phyloP scores from a whole-genome alignment of 805 yeast species.

The Yarrowia phangngaensis region DNA sequence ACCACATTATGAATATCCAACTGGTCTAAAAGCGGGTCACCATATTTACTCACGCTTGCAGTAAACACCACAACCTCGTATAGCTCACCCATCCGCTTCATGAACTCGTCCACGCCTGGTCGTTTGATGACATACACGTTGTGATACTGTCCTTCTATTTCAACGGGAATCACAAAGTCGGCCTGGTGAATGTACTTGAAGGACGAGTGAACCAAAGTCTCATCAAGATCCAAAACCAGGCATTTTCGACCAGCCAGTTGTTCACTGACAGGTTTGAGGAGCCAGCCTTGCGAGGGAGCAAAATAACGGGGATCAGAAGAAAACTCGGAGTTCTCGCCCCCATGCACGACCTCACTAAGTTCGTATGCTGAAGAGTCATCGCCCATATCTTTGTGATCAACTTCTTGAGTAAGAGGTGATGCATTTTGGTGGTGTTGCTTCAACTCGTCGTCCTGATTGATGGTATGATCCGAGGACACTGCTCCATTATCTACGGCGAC shows the following conservation, averaged over 20 bases:
- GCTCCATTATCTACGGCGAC: not conserved
- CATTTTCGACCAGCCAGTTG: constrained; percentile 68
- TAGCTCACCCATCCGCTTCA: constrained; percentile 73
- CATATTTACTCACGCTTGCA: constrained; percentile 91
- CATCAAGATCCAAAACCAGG: constrained; percentile 87
- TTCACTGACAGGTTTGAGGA: constrained; percentile 51
- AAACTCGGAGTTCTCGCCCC: constrained; percentile 1
- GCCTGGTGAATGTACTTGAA: constrained; percentile 89
- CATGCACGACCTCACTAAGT: constrained; percentile 14
- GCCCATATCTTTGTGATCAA: constrained; percentile 6
- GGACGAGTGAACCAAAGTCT: constrained; percentile 92
- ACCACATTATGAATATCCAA: constrained; percentile 70
- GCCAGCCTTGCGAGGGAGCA: constrained; percentile 27
- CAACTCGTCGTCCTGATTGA: constrained; percentile 7
- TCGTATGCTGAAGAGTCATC: constrained; percentile 22
- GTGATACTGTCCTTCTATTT: constrained; percentile 86
- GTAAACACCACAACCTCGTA: constrained; percentile 96
- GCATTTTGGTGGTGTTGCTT: not conserved
- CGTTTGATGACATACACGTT: constrained; percentile 94
- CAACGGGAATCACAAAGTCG: constrained; percentile 96
- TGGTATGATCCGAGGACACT: not conserved
- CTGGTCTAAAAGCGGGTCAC: constrained; percentile 89
- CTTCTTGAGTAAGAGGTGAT: constrained; percentile 4
- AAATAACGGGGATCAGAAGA: constrained; percentile 20
- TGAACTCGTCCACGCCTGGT: constrained; percentile 96